Conservation (phyloP, 108 stramenopile species). For the Discostella pseudostelligera region DNA sequence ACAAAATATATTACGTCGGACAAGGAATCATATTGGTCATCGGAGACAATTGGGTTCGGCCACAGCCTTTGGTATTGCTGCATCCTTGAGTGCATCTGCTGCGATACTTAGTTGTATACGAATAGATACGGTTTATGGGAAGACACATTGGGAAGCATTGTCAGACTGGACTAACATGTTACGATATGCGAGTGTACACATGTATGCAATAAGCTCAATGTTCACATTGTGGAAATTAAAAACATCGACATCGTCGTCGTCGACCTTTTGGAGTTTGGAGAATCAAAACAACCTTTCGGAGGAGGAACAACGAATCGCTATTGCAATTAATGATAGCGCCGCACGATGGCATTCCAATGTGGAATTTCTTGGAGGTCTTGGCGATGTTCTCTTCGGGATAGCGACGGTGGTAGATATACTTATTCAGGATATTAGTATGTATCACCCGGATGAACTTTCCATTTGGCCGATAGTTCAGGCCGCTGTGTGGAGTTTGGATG, state of each 20-base stretch:
- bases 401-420: background rate
- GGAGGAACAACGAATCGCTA: too few relatives aligned
- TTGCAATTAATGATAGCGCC: too few relatives aligned
- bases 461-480: background rate
- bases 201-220: background rate
- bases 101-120: background rate
- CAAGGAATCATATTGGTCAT: background rate
- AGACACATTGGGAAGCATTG: too few relatives aligned
- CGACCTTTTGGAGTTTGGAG: background rate
- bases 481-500: background rate
- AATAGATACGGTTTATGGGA: too few relatives aligned
- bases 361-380: background rate
- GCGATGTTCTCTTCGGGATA: background rate
- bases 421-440: background rate
- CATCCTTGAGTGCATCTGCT: background rate
- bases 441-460: background rate
- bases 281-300: background rate
- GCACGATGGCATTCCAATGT: slow-evolving; percentile 1
- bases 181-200: background rate
- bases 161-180: background rate
- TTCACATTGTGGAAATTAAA: background rate
- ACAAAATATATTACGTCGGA: background rate
- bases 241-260: background rate
- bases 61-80: background rate
- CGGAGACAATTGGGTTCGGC: background rate